Conservation (phyloP, 495 filamentous ascomycete species). For the Parathielavia hyrcaniae region DNA sequence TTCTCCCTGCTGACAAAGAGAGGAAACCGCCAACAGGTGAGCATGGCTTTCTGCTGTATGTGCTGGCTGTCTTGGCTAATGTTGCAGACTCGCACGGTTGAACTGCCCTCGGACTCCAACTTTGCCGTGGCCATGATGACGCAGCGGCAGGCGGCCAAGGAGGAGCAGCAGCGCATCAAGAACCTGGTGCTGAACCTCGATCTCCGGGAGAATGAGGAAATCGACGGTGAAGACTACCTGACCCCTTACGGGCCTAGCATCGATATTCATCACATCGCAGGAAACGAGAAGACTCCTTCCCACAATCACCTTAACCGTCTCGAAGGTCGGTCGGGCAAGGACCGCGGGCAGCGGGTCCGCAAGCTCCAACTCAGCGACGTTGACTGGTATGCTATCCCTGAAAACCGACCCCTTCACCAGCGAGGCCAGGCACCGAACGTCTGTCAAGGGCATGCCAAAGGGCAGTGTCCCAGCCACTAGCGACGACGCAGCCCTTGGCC, state of each 20-base stretch:
- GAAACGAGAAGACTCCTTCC: constrained; percentile 44
- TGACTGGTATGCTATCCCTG: constrained; percentile 69
- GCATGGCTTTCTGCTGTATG: constrained; percentile 19
- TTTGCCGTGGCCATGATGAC: constrained; percentile 94
- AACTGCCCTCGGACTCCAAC: constrained; percentile 86
- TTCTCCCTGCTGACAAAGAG: constrained; percentile 95
- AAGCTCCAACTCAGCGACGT: constrained; percentile 94
- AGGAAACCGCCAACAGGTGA: constrained; percentile 87
- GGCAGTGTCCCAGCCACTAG: not conserved
- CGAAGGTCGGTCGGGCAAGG: constrained; percentile 62
- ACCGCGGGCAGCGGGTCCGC: constrained; percentile 75
- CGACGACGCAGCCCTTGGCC: not conserved
- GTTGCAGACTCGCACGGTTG: constrained; percentile 79
- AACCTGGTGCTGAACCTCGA: constrained; percentile 95
- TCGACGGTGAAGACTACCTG: constrained; percentile 58
- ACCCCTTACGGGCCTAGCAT: constrained; percentile 32
- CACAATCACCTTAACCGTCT: constrained; percentile 45
- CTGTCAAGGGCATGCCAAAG: not conserved
- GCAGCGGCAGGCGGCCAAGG: constrained; percentile 88
- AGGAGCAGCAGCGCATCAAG: constrained; percentile 97
- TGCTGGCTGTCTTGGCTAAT: not conserved
- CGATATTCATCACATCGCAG: constrained; percentile 44
- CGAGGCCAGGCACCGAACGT: constrained; percentile 1
- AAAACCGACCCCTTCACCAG: not conserved
- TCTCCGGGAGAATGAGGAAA: constrained; percentile 68